These are phyloP conservation scores for Euphorbia schlechtendalii DNA, from an alignment of 441 rosid genomes.

Conservation along the genomic window DNA sequence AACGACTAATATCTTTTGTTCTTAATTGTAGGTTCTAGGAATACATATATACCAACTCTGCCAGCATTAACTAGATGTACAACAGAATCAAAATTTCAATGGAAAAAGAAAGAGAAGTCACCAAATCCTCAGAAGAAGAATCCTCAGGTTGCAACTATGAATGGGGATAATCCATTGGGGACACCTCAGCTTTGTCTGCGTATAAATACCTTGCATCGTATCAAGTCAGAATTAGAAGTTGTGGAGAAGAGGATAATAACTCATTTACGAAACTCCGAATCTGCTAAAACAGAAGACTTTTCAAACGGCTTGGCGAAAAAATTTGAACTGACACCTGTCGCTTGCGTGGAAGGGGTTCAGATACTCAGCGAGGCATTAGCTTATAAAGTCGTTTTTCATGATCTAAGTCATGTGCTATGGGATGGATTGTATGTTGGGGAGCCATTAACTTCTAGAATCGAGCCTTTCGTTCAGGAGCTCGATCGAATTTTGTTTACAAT, in stretches of 20 bases:
- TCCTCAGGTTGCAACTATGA: constrained; percentile 62
- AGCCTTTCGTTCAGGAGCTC: constrained; percentile 65
- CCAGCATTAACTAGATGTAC: constrained; percentile 89
- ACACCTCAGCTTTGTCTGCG: constrained; percentile 70
- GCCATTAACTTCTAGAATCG: constrained; percentile 63
- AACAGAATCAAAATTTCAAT: constrained; percentile 74
- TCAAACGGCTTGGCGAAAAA: constrained; percentile 74
- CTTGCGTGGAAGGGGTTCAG: constrained; percentile 85
- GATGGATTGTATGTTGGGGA: constrained; percentile 86
- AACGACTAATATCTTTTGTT: constrained; percentile 13
- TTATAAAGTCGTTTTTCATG: constrained; percentile 78
- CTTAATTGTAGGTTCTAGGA: constrained; percentile 54
- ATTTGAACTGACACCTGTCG: constrained; percentile 73
- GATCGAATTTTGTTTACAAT: constrained; percentile 55
- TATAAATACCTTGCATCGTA: constrained; percentile 70
- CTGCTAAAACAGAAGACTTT: constrained; percentile 79
- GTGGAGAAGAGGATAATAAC: constrained; percentile 83
- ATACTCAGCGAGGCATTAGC: constrained; percentile 77
- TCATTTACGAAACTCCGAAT: constrained; percentile 88
- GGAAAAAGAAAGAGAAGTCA: constrained; percentile 91
- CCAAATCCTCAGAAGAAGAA: constrained; percentile 54
- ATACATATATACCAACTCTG: constrained; percentile 75
- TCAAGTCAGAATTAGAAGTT: constrained; percentile 64
- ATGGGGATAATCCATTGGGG: constrained; percentile 63
- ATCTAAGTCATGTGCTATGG: constrained; percentile 73